Conservation (phyloP, 345 rosid species). For the Populus ilicifolia region DNA sequence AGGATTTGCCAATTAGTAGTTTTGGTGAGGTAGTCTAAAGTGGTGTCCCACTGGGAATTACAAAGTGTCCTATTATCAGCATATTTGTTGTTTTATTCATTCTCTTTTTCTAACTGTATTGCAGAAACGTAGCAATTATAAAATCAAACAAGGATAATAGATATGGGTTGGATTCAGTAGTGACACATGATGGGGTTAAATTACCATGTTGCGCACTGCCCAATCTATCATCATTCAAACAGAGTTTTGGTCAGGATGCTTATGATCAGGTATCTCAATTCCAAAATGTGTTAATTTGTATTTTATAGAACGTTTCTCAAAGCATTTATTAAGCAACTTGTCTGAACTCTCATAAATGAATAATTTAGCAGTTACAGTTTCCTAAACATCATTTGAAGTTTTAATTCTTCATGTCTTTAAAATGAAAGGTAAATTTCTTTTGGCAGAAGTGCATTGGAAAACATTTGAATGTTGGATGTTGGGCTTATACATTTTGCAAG, state of each 20-base stretch:
- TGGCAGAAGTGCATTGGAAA: background rate
- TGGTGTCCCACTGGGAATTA: background rate
- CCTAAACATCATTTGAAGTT: too few species aligned
- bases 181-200: slow-evolving; percentile 77
- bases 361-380: background rate
- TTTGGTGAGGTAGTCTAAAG: background rate
- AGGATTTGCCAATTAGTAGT: background rate
- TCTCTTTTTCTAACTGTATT: background rate
- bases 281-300: background rate
- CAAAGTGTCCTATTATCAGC: background rate
- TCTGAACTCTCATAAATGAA: background rate
- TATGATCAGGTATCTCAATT: slow-evolving; percentile 48
- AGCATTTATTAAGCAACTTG: background rate
- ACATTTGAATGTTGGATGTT: background rate
- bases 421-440: background rate
- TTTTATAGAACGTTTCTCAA: background rate
- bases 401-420: background rate
- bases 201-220: slow-evolving; percentile 67
- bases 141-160: slow-evolving; percentile 79
- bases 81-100: background rate
- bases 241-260: slow-evolving; percentile 51
- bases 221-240: slow-evolving; percentile 52
- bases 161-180: slow-evolving; percentile 66
- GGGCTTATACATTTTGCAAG: background rate
- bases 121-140: slow-evolving; percentile 68